Evolutionary conservation across 2,329 filamentous ascomycete species (phyloP), one percentile per base, ranked within the genome.

Genomic region (Monosporascus sp.): DNA sequence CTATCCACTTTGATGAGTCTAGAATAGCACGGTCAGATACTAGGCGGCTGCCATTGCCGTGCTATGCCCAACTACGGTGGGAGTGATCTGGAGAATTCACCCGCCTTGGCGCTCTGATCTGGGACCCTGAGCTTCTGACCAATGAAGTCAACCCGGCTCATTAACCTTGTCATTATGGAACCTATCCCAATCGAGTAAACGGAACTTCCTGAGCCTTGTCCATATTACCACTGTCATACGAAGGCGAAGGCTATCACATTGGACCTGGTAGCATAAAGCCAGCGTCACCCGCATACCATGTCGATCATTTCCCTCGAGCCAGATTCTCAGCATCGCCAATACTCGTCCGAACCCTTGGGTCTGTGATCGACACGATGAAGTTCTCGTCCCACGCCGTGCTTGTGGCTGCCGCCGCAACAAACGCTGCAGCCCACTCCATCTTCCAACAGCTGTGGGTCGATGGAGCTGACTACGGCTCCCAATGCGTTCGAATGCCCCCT

Each of bases 371-470:
- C 56, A 63, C 56, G 38, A 76, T 76, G 73, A 76, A 69, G 64
- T 66, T 66, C 7, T 61, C 63, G 46, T 52, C 71, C 36, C 56
- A 70, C 52, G 59, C 68, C 45, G 56, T 66, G 20, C 57, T 71
- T 38, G 62, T 66, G 52, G 69, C 69, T n/a, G 57, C 75, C 24
- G 66, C 70, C 41, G 71, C 70, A 22, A 64, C 67, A 26, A 59
- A 73, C 38, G 76, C 72, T 20, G 64, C 73, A 38, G 75, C 69
- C 37, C 80, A 83, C 57, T 74, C 80, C 49, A 74, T 73, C 41
- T 81, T 80, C 67, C 79, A 82, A 59, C 64, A 75, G 27, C 67
- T 80, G n/a, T 80, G 76, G 75, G 75, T 79, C 11, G 72, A 79
- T 53, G 76, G 73, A 5, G 69, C 72, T 24, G 77, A 73, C 51